Percentiles rank a stretch among this genome's conserved stretches.
Evolutionary conservation across 768 basidiomycete species (phyloP).

Genomic region (Rossbeevera mucosa): DNA sequence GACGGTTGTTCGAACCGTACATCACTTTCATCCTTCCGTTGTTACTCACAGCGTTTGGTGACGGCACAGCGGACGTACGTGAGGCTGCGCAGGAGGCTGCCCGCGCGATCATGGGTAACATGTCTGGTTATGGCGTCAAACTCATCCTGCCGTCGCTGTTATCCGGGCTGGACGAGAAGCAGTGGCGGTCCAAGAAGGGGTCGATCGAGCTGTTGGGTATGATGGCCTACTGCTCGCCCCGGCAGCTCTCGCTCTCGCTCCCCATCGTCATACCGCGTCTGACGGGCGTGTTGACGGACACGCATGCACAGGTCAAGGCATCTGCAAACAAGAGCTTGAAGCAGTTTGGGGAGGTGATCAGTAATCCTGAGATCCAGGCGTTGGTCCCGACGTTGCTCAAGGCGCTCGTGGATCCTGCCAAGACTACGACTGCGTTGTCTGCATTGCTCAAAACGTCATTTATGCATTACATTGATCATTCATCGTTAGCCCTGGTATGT

Average conservation of each 20-base stretch:
- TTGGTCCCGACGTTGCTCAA: constrained; percentile 87
- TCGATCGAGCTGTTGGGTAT: constrained; percentile 95
- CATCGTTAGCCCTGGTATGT: constrained; percentile 84
- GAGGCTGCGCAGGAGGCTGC: constrained; percentile 92
- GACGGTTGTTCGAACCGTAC: constrained; percentile 92
- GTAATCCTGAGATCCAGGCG: constrained; percentile 92
- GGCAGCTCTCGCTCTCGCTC: constrained; percentile 88
- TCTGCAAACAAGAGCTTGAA: constrained; percentile 95
- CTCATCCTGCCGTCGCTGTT: constrained; percentile 87
- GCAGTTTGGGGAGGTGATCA: constrained; percentile 97
- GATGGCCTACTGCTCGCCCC: constrained; percentile 98
- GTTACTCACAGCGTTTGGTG: constrained; percentile 82
- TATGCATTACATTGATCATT: constrained; percentile 97
- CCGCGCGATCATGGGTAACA: constrained; percentile 89
- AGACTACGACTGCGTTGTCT: constrained; percentile 81
- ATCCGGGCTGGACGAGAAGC: constrained; percentile 92
- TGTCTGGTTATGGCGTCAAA: constrained; percentile 95
- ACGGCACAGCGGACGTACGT: constrained; percentile 79
- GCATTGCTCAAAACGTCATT: constrained; percentile 91
- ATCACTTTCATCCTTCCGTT: constrained; percentile 80
- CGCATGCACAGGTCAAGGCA: constrained; percentile 90
- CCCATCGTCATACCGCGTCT: constrained; percentile 96
- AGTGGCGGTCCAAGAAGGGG: constrained; percentile 97
- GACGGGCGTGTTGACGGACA: constrained; percentile 92
- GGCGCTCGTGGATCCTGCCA: constrained; percentile 91